These are phyloP conservation scores for Cucumis sativus DNA, from an alignment of 306 rosid genomes.

Conservation along the genomic window DNA sequence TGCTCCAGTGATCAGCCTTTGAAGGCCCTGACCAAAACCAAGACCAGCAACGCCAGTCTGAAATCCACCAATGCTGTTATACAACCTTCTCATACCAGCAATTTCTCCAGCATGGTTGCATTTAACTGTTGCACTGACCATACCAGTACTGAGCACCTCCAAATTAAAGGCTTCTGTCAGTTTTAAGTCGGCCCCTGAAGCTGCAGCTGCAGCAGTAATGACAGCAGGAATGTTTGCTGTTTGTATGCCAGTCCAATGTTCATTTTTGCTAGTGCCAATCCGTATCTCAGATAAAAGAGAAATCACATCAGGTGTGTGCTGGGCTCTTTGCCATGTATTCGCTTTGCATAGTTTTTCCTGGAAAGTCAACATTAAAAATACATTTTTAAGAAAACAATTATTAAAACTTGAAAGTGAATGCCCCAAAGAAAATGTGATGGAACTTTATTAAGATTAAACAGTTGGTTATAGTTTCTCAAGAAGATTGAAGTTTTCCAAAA, in stretches of 20 bases:
- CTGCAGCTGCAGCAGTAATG: slow-evolving; percentile 94
- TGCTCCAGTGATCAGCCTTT: slow-evolving; percentile 89
- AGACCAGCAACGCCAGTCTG: slow-evolving; percentile 38
- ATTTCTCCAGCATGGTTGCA: slow-evolving; percentile 98
- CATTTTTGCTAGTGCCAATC: slow-evolving; percentile 86
- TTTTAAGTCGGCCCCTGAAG: slow-evolving; percentile 88
- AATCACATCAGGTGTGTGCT: slow-evolving; percentile 83
- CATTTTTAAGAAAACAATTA: not conserved
- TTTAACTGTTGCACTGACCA: slow-evolving; percentile 76
- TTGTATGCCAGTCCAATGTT: slow-evolving; percentile 66
- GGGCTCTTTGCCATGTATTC: slow-evolving; percentile 88
- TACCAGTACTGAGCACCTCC: slow-evolving; percentile 93
- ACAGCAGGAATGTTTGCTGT: slow-evolving; percentile 92
- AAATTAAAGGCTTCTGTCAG: slow-evolving; percentile 78
- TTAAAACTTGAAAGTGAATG: not conserved
- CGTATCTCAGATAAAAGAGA: slow-evolving; percentile 87
- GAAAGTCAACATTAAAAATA: slow-evolving; percentile 5
- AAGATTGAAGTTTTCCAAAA: not conserved
- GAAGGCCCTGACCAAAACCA: slow-evolving; percentile 80
- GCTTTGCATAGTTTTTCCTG: slow-evolving; percentile 96
- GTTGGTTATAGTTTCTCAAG: not conserved
- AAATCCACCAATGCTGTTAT: slow-evolving; percentile 94
- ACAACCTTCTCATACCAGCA: slow-evolving; percentile 97
- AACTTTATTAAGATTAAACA: not conserved
- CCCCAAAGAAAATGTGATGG: not conserved